Evolutionary conservation across 805 yeast species (phyloP), one percentile per base, ranked within the genome.

Genomic region (Saccharomycopsis javanensis): DNA sequence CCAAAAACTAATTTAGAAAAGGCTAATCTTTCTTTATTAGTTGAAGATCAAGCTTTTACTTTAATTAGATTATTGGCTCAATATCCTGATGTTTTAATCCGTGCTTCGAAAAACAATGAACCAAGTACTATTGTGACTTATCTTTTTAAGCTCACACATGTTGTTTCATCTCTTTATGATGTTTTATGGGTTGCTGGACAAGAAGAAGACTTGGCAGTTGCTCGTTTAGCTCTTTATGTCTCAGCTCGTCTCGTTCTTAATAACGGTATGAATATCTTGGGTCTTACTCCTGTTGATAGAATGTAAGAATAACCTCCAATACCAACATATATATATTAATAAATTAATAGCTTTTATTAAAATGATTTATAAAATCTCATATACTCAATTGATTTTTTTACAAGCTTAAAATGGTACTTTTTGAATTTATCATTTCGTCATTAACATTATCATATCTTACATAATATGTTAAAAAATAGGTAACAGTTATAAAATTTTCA

Each of bases 261-360:
- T 73, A 91, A 90, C 68, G 99, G 97, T 76, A 83, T 94, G 90
- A 75, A 76, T 51, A 75, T 94, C 67, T 76, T 94, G 67, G 97
- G 97, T 57, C 79, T 94, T 69, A 90, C 97, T 50, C 98, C 99
- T n/a, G 98, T 94, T 61, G 96, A 92, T 66, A 85, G 98, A 81
- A 92, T 92, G 98, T 92, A 77, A 73, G 37, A 35, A 13, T 27
- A 38, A 38, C n/a, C 25, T 38, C 23, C 23, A 16, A 4, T n/a
- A n/a, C 25, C 25, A 4, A 10, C n/a, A 10, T 20, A 15, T 38
- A 16, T 38, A 16, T 38, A 16, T 38, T 3, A 10, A 15, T 15
- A 16, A 38, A 13, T n/a, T 8, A 16, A 38, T 16, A 5, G 8
- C n/a, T 10, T 38, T 4, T 38, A 4, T 38, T 15, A n/a, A n/a